Percentiles rank a stretch among this genome's conserved stretches.
Conservation (phyloP, 1,284 basidiomycete species). For the Coniferiporia weirii region DNA sequence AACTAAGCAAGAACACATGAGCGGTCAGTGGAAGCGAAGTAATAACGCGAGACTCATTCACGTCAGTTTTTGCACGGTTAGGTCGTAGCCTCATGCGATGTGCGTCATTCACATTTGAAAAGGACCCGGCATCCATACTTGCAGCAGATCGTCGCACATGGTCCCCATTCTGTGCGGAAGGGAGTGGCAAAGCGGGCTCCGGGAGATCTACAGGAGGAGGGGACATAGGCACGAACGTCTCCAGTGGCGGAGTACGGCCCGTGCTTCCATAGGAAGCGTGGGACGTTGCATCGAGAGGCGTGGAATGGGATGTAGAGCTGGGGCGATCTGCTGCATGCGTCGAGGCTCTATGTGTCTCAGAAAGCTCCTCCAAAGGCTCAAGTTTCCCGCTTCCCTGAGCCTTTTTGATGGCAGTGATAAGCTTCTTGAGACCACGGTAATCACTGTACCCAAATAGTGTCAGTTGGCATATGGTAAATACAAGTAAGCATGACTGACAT, state of each 20-base stretch:
- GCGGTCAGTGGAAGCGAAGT: neutral
- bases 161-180: neutral
- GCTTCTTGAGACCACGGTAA: constrained; percentile 68
- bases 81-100: neutral
- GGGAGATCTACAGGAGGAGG: constrained; percentile 7
- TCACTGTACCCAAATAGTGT: constrained; percentile 40
- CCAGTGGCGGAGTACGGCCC: constrained; percentile 9
- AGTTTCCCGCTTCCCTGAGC: constrained; percentile 31
- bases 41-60: neutral
- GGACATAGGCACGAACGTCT: neutral
- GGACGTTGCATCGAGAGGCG: neutral
- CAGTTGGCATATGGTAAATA: neutral
- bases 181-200: neutral
- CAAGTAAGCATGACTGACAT: constrained; percentile 45
- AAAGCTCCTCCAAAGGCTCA: constrained; percentile 6
- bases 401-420: constrained; percentile 52
- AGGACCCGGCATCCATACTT: neutral
- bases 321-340: constrained; percentile 3
- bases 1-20: neutral
- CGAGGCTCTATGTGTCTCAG: neutral
- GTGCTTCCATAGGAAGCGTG: constrained; percentile 10
- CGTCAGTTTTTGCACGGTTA: constrained; percentile 7
- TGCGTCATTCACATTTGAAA: neutral
- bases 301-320: neutral
- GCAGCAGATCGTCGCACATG: neutral